Evolutionary conservation across 768 basidiomycete species (phyloP), one percentile per base, ranked within the genome.

Genomic region (Lactarius evosmus): DNA sequence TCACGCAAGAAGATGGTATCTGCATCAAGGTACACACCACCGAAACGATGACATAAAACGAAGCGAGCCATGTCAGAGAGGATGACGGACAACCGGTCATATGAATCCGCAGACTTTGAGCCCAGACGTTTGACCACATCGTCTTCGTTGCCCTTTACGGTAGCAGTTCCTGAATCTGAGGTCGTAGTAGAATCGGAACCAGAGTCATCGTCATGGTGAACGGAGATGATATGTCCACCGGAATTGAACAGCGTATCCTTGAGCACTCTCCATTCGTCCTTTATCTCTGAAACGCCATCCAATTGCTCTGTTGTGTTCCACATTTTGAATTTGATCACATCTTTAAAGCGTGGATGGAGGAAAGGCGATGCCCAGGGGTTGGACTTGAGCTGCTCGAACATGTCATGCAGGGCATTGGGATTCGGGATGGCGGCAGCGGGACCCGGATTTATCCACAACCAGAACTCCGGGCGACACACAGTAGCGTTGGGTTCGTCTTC

Each of bases 381-480:
- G 16, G 80, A 76, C 72, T 85, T 87, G 41, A 98, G 83, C 69
- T 86, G 81, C 29, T 85, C 83, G 72, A 84, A 90, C 94, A 98
- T 95, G 71, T 95, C 88, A 30, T 77, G 78, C 59, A 85, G 74
- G 4, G 94, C 96, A 46, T 82, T 82, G 16, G 91, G 89, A 71
- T 95, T 95, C 0, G 93, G 93, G 1, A 94, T 82, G 12, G 89
- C 82, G 0, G 94, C 93, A 16, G 95, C 95, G 3, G 95, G 94
- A n/a, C 94, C 95, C 9, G 96, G 95, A 72, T 96, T 98, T 73
- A 98, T 95, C 96, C 96, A 99, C 55, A 98, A 75, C 94, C 94
- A 98, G 72, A 98, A 91, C 70, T 95, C 85, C 1, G 97, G 93
- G 38, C 94, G 83, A 74, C 97, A 99, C 29, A 86, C 80, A 2